phyloP scores from a whole-genome alignment of 306 rosid genomes.

The Medicago lupulina region DNA sequence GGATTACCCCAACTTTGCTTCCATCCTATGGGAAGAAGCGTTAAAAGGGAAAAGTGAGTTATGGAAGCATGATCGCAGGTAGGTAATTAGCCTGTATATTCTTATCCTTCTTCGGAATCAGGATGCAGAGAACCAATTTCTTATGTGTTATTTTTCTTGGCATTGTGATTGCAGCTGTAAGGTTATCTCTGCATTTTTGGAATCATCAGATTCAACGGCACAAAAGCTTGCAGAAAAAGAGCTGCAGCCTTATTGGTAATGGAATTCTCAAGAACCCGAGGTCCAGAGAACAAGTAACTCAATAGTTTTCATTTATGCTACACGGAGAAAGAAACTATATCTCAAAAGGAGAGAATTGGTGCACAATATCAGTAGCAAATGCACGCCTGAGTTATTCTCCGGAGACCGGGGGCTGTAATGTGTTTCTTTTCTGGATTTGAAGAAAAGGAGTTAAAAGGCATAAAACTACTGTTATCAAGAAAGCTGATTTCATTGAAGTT shows the following conservation, averaged over 20 bases:
- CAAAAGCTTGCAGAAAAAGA: slow-evolving; percentile 60
- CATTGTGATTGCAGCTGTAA: slow-evolving; percentile 67
- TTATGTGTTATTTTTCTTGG: slow-evolving; percentile 28
- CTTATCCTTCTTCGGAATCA: slow-evolving; percentile 1
- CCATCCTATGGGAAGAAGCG: slow-evolving; percentile 80
- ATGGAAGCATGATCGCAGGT: slow-evolving; percentile 92
- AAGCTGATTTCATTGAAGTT: slow-evolving; percentile 35
- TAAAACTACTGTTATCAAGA: slow-evolving; percentile 36
- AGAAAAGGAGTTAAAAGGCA: slow-evolving; percentile 31
- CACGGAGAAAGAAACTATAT: no score
- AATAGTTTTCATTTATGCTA: background rate
- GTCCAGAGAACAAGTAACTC: slow-evolving; percentile 36
- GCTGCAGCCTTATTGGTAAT: slow-evolving; percentile 67
- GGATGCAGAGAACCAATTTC: slow-evolving; percentile 6
- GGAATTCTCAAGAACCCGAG: slow-evolving; percentile 62
- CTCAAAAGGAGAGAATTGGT: slow-evolving; percentile 7
- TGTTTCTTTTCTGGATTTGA: slow-evolving; percentile 23
- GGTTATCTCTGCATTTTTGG: slow-evolving; percentile 79
- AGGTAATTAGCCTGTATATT: slow-evolving; percentile 31
- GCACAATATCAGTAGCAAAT: slow-evolving; percentile 16
- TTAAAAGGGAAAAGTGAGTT: slow-evolving; percentile 70
- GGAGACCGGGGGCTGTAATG: slow-evolving; percentile 11
- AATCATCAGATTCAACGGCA: slow-evolving; percentile 65
- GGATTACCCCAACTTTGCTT: slow-evolving; percentile 83
- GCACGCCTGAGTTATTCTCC: background rate